A percentile compares a stretch with the other conserved stretches of the same genome.
phyloP scores from a whole-genome alignment of 192 early-diverging fungal species.

The Mortierella antarctica region DNA sequence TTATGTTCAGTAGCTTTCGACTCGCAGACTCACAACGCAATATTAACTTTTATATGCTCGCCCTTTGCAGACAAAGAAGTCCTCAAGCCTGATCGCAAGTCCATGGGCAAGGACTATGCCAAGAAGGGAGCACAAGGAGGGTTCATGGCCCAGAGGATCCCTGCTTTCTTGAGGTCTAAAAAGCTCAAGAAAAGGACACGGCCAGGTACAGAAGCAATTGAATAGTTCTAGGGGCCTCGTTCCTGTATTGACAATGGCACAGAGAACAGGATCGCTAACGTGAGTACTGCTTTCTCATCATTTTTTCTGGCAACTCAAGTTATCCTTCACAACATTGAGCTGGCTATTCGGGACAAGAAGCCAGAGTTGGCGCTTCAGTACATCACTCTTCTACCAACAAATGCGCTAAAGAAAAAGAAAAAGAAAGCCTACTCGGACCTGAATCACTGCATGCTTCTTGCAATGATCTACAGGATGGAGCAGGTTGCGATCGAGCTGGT shows the following conservation, averaged over 20 bases:
- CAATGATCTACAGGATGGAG: constrained; percentile 56
- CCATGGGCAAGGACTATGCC: constrained; percentile 31
- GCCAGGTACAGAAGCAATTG: constrained; percentile 22
- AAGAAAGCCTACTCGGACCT: constrained; percentile 50
- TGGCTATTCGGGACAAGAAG: constrained; percentile 56
- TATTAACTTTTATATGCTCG: background rate
- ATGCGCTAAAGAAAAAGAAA: constrained; percentile 57
- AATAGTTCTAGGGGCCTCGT: no score
- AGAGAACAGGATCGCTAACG: no score
- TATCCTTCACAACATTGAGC: constrained; percentile 53
- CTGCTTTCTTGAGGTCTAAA: constrained; percentile 44
- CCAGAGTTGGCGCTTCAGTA: constrained; percentile 50
- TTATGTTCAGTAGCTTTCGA: background rate
- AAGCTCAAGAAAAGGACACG: constrained; percentile 46
- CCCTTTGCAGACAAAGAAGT: constrained; percentile 35
- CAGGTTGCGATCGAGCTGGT: constrained; percentile 53
- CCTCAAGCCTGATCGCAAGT: constrained; percentile 46
- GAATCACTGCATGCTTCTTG: constrained; percentile 55
- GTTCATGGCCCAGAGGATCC: constrained; percentile 48
- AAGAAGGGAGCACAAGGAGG: constrained; percentile 41
- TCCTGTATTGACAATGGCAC: no score
- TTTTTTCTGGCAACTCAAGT: constrained; percentile 9
- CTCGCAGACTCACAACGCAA: background rate
- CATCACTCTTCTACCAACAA: constrained; percentile 44
- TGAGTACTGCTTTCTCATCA: no score